Percentiles rank a stretch among this genome's conserved stretches.
Conservation (phyloP, 805 yeast species). For the Yamadazyma paraphyllophila region DNA sequence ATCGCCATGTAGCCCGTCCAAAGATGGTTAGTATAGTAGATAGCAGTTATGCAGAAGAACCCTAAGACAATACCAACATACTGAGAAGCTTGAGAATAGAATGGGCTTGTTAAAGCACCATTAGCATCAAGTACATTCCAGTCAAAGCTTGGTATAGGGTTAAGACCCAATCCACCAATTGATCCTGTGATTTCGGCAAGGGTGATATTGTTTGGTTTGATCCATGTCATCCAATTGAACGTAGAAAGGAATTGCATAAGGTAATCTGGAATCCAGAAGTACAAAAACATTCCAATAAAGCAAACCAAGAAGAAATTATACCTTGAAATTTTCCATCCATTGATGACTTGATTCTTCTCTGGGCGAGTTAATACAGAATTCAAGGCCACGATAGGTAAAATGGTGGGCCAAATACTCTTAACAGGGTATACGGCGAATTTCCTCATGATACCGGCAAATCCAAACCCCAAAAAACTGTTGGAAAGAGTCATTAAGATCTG, state of each 20-base stretch:
- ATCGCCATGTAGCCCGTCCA: conserved; percentile 31
- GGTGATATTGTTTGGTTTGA: conserved; percentile 22
- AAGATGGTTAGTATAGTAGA: conserved; percentile 26
- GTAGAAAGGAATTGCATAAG: conserved; percentile 23
- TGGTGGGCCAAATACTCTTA: conserved; percentile 52
- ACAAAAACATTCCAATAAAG: conserved; percentile 21
- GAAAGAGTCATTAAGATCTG: conserved; percentile 22
- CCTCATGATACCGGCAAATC: conserved; percentile 29
- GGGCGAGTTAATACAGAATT: conserved; percentile 24
- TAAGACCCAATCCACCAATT: conserved; percentile 26
- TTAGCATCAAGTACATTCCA: conserved; percentile 22
- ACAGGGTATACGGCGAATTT: conserved; percentile 47
- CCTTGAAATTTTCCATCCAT: conserved; percentile 32
- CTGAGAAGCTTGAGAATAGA: conserved; percentile 22
- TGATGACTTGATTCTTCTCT: conserved; percentile 26
- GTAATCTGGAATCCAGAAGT: conserved; percentile 30
- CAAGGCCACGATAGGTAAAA: conserved; percentile 29
- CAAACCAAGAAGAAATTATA: conserved; percentile 34
- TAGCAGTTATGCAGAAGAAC: conserved; percentile 24
- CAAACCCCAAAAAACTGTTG: conserved; percentile 30
- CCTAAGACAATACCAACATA: conserved; percentile 24
- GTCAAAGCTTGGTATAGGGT: conserved; percentile 30
- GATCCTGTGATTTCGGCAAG: conserved; percentile 27
- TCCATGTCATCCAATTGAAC: conserved; percentile 34
- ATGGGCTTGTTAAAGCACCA: conserved; percentile 21